A percentile compares a stretch with the other conserved stretches of the same genome.
Evolutionary conservation across 176 grass and related monocot genomes (phyloP).

Genomic region (Aegilops bicornis): DNA sequence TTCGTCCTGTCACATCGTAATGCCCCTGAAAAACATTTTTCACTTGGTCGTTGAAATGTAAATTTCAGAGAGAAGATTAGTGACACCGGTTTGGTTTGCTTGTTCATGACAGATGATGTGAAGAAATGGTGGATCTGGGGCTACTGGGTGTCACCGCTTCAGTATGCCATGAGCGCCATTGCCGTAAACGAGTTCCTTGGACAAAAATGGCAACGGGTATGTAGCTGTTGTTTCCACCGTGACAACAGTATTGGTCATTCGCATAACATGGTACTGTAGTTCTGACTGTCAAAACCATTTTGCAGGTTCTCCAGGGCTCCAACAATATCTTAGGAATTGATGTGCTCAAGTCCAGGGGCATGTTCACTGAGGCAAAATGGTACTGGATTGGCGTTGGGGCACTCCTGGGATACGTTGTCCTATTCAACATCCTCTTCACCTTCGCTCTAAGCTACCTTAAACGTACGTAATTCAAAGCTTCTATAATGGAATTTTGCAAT

Average conservation of each 20-base stretch:
- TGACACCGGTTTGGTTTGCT: background rate
- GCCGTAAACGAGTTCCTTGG: constrained; percentile 60
- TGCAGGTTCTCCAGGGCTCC: constrained; percentile 36
- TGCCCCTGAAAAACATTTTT: background rate
- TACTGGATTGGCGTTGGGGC: constrained; percentile 65
- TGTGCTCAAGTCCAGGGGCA: constrained; percentile 46
- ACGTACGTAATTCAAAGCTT: constrained; percentile 28
- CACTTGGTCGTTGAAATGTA: background rate
- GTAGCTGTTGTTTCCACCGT: background rate
- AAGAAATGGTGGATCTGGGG: constrained; percentile 79
- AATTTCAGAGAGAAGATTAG: background rate
- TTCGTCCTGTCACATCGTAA: constrained; percentile 62
- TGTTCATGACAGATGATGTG: constrained; percentile 52
- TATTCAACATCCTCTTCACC: constrained; percentile 68
- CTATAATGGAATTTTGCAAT: constrained; percentile 3
- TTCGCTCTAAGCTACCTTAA: constrained; percentile 51
- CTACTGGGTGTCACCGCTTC: constrained; percentile 66
- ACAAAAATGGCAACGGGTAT: constrained; percentile 51
- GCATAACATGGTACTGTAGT: background rate
- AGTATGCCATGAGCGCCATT: constrained; percentile 59
- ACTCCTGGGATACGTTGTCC: constrained; percentile 51
- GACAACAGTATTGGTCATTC: constrained; percentile 4
- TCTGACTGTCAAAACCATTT: constrained; percentile 23
- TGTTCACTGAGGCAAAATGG: constrained; percentile 62
- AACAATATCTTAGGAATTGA: constrained; percentile 40